These are phyloP conservation scores for Begonia masoniana DNA, from an alignment of 306 rosid species.

Conservation along the genomic window DNA sequence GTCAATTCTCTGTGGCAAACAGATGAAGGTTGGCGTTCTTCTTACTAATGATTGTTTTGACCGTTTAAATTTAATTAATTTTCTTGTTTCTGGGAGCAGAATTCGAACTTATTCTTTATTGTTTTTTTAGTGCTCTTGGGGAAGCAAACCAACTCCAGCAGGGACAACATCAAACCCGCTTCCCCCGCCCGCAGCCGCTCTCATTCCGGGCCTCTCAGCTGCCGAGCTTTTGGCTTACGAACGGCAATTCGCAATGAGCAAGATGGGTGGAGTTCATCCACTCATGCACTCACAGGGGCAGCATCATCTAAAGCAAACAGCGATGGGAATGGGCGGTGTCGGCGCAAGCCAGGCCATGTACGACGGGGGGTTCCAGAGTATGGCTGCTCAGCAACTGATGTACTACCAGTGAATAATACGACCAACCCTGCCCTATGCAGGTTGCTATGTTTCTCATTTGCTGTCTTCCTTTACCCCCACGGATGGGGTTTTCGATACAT, in stretches of 20 bases:
- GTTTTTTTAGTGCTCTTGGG: conserved; percentile 71
- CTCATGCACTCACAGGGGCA: conserved; percentile 81
- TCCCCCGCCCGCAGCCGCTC: conserved; percentile 72
- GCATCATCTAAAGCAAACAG: conserved; percentile 66
- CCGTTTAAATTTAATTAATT: too few species aligned
- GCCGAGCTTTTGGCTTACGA: conserved; percentile 59
- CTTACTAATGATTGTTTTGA: neutral
- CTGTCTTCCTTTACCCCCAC: neutral
- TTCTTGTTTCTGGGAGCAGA: too few species aligned
- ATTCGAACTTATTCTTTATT: too few species aligned
- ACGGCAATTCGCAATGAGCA: conserved; percentile 84
- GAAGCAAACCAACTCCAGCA: conserved; percentile 95
- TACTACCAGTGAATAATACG: conserved; percentile 52
- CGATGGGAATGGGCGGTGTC: conserved; percentile 46
- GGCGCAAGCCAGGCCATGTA: conserved; percentile 96
- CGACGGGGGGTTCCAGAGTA: conserved; percentile 87
- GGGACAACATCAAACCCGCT: conserved; percentile 93
- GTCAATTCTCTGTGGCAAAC: conserved; percentile 62
- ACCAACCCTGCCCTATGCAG: conserved; percentile 23
- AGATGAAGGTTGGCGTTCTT: conserved; percentile 51
- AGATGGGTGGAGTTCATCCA: conserved; percentile 80
- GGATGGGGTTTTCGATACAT: neutral
- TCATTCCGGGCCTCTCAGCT: conserved; percentile 59
- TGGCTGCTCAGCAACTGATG: conserved; percentile 97
- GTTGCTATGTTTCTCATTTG: conserved; percentile 17